Evolutionary conservation across 164 flowering plant species (phyloP), one percentile per base, ranked within the genome.

Genomic region (Nelumbo lutea): DNA sequence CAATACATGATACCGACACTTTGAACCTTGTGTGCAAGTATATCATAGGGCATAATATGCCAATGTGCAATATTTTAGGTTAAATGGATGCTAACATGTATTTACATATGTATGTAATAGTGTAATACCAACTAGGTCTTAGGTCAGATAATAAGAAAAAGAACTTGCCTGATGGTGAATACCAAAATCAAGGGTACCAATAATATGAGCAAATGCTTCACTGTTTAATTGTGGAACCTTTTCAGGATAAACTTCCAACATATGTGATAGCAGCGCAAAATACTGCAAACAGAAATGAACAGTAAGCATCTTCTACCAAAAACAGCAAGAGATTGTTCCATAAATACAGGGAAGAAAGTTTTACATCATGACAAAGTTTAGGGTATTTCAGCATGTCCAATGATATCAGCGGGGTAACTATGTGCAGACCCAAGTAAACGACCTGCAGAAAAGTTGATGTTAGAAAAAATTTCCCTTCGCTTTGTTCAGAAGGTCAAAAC

Each of bases 201-300:
- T 74, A 9, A 88, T 73, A 79, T 87, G 91, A 66, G 72, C 70
- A 69, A 95, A 85, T 60, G 90, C 88, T 77, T 90, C 90, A 63
- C 61, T 66, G 56, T 79, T 89, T 67, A 95, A 77, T 65, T 88
- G 85, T 13, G 82, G 84, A 63, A 88, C 79, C 84, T 90, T 92
- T 79, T 95, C 97, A 69, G 97, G 99, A 79, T 95, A 90, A 50
- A 92, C 96, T 82, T 92, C 99, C 83, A 95, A 66, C 84, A 95
- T 69, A 77, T 95, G 97, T 48, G 97, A 89, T 51, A 95, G 73
- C 76, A 92, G 75, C 0, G 86, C 73, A 75, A 95, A 95, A 76
- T 89, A 92, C 99, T 95, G 90, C 72, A 78, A 47, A 78, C 9
- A 15, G 51, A 52, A 67, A 67, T 15, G 56, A 42, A 44, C 2